Conservation (phyloP, 305 asterid genomes). For the Solanum hybrid region DNA sequence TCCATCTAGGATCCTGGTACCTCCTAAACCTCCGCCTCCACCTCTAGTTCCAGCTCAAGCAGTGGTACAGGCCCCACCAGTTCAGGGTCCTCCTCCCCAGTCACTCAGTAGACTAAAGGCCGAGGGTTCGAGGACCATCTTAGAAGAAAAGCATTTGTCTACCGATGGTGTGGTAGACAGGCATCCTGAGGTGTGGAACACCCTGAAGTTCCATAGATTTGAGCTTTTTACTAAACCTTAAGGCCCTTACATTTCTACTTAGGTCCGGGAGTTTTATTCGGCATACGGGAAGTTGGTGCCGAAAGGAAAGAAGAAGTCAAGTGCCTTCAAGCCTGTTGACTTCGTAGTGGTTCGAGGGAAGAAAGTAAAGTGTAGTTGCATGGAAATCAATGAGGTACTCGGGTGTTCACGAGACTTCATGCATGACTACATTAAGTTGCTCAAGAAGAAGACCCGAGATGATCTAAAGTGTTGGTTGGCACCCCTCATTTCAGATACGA, state of each 20-base stretch:
- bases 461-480: not conserved
- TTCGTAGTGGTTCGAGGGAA: not conserved
- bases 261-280: not conserved
- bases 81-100: not conserved
- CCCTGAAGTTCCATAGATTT: not conserved
- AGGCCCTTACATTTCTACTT: not conserved
- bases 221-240: not conserved
- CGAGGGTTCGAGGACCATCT: not conserved
- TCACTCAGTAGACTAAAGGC: not conserved
- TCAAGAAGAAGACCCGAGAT: not conserved
- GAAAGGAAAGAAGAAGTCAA: not conserved
- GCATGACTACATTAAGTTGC: not conserved
- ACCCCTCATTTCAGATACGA: not conserved
- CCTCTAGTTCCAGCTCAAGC: not conserved
- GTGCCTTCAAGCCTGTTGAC: not conserved
- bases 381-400: not conserved
- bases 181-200: not conserved
- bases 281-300: not conserved
- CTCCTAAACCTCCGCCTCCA: not conserved
- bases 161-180: not conserved
- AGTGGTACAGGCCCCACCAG: not conserved
- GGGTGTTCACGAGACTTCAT: not conserved
- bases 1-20: not conserved
- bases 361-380: not conserved
- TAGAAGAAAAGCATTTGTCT: not conserved